Base-by-base conservation (phyloP, 1,284 basidiomycete species). In the Apiotrichum mycotoxinovorans region DNA sequence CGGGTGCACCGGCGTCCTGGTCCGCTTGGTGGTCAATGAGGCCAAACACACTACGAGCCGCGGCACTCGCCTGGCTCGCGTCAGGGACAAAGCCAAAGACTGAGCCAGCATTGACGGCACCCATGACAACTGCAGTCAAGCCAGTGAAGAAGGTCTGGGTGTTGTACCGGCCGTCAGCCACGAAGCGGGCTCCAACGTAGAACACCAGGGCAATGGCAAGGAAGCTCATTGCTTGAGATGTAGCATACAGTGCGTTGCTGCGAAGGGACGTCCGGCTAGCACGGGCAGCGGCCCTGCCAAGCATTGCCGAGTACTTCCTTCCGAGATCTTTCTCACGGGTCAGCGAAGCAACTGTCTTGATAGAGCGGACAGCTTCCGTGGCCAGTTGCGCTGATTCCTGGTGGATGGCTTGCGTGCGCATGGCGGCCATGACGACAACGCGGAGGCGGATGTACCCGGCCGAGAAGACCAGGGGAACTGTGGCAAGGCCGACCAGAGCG, bases 51-150 rank as follows among this genome's bases (percentile, higher is more conserved):
- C 87, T 83, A 22, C 85, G 83, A 0, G 84, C 89, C 0, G 93
- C 87, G 25, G 86, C 83, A 67, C 85, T 86, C 30, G 94, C 93
- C 2, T 88, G 89, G 4, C 88, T 91, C 51, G 96, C 84, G 72
- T 98, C 94, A 20, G 94, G 94, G 1, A 95, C 93, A 72, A 91
- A 97, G 15, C 85, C 83, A 79, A 97, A 96, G 30, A 95, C 85
- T 67, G 80, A 80, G 51, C 77, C 77, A 25, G 79, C 74, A 67
- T 71, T 63, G 47, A 69, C 65, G 5, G 74, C 64, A 43, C 62
- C 67, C 60, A 69, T 73, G 20, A 64, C 63, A 45, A 56, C 47
- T 69, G 84, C 62, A 84, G 89, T 92, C 51, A 93, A 82, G 61
- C 85, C 82, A 61, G 90, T 83, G 79, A 91, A 95, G 81, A 95